Evolutionary conservation across 805 yeast species (phyloP).

Genomic region (Starmerella apis): DNA sequence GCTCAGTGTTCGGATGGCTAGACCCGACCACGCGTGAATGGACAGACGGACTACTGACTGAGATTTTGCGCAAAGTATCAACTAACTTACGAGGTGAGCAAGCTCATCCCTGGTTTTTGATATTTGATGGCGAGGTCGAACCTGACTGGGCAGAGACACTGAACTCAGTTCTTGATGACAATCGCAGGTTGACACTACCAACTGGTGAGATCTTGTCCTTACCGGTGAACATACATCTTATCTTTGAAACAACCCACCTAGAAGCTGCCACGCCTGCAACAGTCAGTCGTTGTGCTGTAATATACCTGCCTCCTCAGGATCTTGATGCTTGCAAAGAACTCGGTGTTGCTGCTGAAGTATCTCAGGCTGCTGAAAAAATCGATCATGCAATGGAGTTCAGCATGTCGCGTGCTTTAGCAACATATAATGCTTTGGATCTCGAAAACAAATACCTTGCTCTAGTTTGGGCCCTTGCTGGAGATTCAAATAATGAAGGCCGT

Average conservation of each 20-base stretch:
- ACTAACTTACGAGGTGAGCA: constrained; percentile 52
- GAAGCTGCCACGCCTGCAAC: constrained; percentile 79
- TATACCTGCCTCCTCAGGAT: constrained; percentile 38
- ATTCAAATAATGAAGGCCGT: constrained; percentile 26
- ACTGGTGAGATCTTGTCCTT: constrained; percentile 75
- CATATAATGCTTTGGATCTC: constrained; percentile 36
- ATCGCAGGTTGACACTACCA: constrained; percentile 67
- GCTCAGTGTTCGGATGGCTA: constrained; percentile 54
- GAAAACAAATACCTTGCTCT: constrained; percentile 32
- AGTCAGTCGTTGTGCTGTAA: constrained; percentile 81
- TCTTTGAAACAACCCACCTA: constrained; percentile 68
- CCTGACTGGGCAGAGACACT: constrained; percentile 89
- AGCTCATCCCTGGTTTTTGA: constrained; percentile 53
- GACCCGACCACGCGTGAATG: constrained; percentile 78
- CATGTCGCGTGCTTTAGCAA: constrained; percentile 32
- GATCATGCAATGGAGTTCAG: constrained; percentile 47
- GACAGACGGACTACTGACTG: constrained; percentile 78
- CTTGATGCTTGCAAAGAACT: background rate
- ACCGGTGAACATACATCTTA: constrained; percentile 50
- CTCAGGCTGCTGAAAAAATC: constrained; percentile 28
- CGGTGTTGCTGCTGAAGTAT: constrained; percentile 17
- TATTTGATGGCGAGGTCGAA: constrained; percentile 87
- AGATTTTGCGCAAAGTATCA: constrained; percentile 47
- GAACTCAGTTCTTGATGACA: constrained; percentile 86
- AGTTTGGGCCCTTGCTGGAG: constrained; percentile 62